Evolutionary conservation across 495 filamentous ascomycete genomes (phyloP).

Genomic region (Penicillium cataractarum): DNA sequence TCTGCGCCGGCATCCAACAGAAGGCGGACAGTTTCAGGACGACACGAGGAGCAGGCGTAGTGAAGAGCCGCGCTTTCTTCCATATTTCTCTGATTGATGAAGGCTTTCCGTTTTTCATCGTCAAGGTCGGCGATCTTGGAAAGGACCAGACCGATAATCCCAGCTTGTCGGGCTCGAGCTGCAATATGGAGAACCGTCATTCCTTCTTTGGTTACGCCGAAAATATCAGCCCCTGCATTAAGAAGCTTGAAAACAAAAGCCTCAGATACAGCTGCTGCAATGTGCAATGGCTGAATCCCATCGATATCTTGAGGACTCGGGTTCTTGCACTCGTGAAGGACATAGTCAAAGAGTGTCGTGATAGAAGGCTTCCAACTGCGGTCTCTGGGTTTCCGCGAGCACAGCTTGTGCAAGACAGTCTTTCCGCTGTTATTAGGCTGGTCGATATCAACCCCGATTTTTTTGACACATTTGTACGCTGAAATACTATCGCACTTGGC

Average conservation of each 20-base stretch:
- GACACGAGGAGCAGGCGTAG: constrained; percentile 25
- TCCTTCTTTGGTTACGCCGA: constrained; percentile 19
- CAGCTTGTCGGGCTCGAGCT: constrained; percentile 21
- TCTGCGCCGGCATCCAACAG: constrained; percentile 23
- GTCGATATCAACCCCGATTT: constrained; percentile 17
- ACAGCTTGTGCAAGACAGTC: constrained; percentile 21
- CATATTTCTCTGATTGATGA: constrained; percentile 17
- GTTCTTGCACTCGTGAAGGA: constrained; percentile 14
- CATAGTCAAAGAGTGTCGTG: constrained; percentile 15
- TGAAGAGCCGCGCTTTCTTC: constrained; percentile 24
- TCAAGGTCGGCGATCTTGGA: constrained; percentile 5
- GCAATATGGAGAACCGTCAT: constrained; percentile 27
- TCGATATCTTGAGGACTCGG: constrained; percentile 11
- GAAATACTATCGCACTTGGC: not conserved
- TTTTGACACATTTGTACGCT: not conserved
- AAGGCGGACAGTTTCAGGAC: constrained; percentile 19
- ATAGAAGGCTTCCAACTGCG: constrained; percentile 1
- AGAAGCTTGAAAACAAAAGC: constrained; percentile 22
- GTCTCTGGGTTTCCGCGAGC: not conserved
- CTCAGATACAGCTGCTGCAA: constrained; percentile 26
- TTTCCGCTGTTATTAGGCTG: constrained; percentile 19
- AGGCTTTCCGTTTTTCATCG: constrained; percentile 4
- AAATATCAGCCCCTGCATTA: constrained; percentile 18
- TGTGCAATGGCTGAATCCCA: constrained; percentile 22
- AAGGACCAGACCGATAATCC: constrained; percentile 18